Percentiles rank a stretch among this genome's conserved stretches.
phyloP scores from a whole-genome alignment of 306 rosid genomes.

The Arachis hypogaea region DNA sequence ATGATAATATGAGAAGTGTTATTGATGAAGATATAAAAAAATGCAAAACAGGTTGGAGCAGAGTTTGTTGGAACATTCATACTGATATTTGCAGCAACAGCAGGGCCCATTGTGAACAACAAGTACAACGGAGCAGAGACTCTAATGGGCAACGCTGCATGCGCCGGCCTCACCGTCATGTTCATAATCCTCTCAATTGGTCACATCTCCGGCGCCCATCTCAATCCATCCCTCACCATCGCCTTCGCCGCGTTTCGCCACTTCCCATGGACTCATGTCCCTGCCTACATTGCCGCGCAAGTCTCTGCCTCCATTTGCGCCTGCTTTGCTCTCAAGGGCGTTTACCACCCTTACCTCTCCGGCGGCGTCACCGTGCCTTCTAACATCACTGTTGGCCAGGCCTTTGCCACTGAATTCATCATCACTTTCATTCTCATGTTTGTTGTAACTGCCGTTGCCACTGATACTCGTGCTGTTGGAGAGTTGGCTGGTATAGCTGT shows the following conservation, averaged over 20 bases:
- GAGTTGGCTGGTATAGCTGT: conserved; percentile 93
- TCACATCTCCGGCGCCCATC: conserved; percentile 93
- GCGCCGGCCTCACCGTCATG: conserved; percentile 91
- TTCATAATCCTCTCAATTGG: conserved; percentile 82
- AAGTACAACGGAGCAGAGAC: conserved; percentile 76
- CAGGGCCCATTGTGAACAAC: conserved; percentile 90
- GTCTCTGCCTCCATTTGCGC: conserved; percentile 87
- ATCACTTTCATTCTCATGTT: conserved; percentile 88
- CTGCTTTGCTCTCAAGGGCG: conserved; percentile 71
- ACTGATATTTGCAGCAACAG: conserved; percentile 81
- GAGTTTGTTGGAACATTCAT: conserved; percentile 96
- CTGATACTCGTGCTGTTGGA: conserved; percentile 93
- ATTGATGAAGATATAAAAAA: background rate
- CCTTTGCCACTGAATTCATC: conserved; percentile 80
- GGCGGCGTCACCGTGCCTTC: conserved; percentile 91
- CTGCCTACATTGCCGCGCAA: conserved; percentile 78
- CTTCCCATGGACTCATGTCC: conserved; percentile 92
- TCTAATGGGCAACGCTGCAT: conserved; percentile 79
- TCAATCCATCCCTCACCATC: conserved; percentile 86
- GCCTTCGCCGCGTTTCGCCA: conserved; percentile 87
- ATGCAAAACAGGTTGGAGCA: conserved; percentile 69
- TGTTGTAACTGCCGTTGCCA: conserved; percentile 93
- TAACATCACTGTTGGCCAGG: conserved; percentile 52
- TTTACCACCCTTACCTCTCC: conserved; percentile 69
- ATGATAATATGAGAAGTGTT: background rate